Conservation (phyloP, 1,139 yeast genomes). For the Yamadazyma triangularis region DNA sequence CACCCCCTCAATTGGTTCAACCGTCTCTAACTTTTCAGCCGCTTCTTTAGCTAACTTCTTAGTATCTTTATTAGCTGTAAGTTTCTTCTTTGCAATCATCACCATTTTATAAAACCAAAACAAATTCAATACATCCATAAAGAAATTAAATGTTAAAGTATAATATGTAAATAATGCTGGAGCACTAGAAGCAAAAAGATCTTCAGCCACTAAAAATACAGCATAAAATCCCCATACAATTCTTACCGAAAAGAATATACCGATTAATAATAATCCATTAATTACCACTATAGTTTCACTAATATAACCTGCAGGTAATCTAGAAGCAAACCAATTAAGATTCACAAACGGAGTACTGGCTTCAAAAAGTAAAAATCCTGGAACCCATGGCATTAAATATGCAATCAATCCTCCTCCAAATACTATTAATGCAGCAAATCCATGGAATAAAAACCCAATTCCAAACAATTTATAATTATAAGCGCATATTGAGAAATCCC, state of each 20-base stretch:
- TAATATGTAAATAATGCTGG: conserved; percentile 25
- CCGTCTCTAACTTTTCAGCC: conserved; percentile 21
- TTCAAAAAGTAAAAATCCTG: conserved; percentile 82
- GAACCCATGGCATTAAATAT: conserved; percentile 69
- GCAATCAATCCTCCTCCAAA: conserved; percentile 52
- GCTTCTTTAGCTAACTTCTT: conserved; percentile 18
- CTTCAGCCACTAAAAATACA: conserved; percentile 48
- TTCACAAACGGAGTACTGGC: conserved; percentile 91
- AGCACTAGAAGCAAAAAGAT: conserved; percentile 41
- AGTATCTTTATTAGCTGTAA: conserved; percentile 12
- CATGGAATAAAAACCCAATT: conserved; percentile 79
- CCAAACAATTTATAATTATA: conserved; percentile 67
- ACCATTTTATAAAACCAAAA: conserved; percentile 86
- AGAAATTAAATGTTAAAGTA: conserved; percentile 57
- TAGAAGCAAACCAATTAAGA: conserved; percentile 84
- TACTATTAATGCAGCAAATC: conserved; percentile 74
- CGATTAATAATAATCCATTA: conserved; percentile 68
- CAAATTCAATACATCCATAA: conserved; percentile 65
- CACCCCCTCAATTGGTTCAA: no score
- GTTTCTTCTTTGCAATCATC: conserved; percentile 56
- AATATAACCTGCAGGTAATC: conserved; percentile 58
- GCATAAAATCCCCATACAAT: conserved; percentile 89
- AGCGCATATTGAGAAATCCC: conserved; percentile 77
- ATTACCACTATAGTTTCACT: conserved; percentile 48
- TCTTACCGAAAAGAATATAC: conserved; percentile 71